Conservation (phyloP, 768 basidiomycete species). For the Mycena pura region DNA sequence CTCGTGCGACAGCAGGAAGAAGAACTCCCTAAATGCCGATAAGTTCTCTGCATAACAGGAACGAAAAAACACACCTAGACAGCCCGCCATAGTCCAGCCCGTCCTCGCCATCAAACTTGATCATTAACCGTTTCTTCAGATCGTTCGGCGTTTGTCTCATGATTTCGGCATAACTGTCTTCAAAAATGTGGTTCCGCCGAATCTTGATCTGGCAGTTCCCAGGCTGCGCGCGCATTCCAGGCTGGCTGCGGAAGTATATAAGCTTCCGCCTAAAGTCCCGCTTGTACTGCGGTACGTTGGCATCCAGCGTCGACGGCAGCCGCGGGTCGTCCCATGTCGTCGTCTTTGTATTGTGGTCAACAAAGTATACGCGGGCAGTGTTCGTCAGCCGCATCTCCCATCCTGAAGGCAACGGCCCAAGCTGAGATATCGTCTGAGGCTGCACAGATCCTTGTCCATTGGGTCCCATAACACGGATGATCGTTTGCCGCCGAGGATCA, state of each 20-base stretch:
- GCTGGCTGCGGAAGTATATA: slow-evolving; percentile 99
- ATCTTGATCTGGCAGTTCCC: slow-evolving; percentile 99
- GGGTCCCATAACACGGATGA: slow-evolving; percentile 96
- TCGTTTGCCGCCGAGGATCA: slow-evolving; percentile 95
- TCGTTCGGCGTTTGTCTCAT: slow-evolving; percentile 99
- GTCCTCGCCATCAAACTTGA: slow-evolving; percentile 99
- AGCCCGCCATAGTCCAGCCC: slow-evolving; percentile 98
- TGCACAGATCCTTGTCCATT: slow-evolving; percentile 90
- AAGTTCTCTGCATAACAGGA: slow-evolving; percentile 1
- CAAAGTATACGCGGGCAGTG: slow-evolving; percentile 98
- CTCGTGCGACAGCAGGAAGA: slow-evolving; percentile 98
- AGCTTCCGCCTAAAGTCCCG: slow-evolving; percentile 99
- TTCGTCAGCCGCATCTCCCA: slow-evolving; percentile 99
- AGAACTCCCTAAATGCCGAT: slow-evolving; percentile 82
- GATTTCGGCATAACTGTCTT: slow-evolving; percentile 99
- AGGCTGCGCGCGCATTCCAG: slow-evolving; percentile 96
- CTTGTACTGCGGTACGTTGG: slow-evolving; percentile 99
- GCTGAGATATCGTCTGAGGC: slow-evolving; percentile 94
- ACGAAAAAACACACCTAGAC: slow-evolving; percentile 69
- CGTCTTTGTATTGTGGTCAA: slow-evolving; percentile 99
- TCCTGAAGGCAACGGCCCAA: slow-evolving; percentile 95
- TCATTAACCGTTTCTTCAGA: slow-evolving; percentile 98
- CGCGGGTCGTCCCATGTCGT: slow-evolving; percentile 99
- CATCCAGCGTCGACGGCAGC: slow-evolving; percentile 90
- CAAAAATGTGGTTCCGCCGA: slow-evolving; percentile 96